phyloP scores from a whole-genome alignment of 2,329 filamentous ascomycete genomes.

The Scedosporium dehoogii region DNA sequence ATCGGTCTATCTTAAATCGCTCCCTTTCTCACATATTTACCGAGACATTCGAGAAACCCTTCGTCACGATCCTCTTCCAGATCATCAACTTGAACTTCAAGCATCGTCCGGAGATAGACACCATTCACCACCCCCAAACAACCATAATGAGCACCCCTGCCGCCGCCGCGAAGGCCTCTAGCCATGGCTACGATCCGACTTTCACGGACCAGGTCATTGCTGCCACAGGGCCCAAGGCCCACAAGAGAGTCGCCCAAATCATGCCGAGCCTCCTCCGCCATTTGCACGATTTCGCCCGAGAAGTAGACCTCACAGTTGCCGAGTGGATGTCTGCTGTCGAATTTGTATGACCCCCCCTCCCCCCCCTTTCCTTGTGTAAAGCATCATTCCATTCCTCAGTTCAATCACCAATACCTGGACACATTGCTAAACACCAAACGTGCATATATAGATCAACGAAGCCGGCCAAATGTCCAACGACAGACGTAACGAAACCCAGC shows the following conservation, averaged over 20 bases:
- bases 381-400: constrained; percentile 7
- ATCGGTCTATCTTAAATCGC: too few species aligned
- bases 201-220: constrained; percentile 57
- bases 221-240: constrained; percentile 52
- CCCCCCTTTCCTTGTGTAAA: neutral
- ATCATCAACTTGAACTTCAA: too few species aligned
- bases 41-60: neutral
- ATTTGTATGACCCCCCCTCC: constrained; percentile 24
- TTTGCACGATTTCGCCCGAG: constrained; percentile 58
- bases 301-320: constrained; percentile 55
- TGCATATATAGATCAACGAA: constrained; percentile 30
- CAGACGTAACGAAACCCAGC: constrained; percentile 63
- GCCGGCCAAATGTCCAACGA: constrained; percentile 60
- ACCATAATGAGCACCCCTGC: neutral
- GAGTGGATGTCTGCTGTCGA: constrained; percentile 58
- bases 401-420: neutral
- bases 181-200: constrained; percentile 17
- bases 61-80: neutral
- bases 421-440: neutral
- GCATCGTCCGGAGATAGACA: neutral
- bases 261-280: constrained; percentile 50
- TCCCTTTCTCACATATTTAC: too few species aligned
- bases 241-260: constrained; percentile 47
- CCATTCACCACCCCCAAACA: neutral
- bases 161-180: neutral